Conservation (phyloP, 1,284 basidiomycete genomes). For the Anthracocystis setariae region DNA sequence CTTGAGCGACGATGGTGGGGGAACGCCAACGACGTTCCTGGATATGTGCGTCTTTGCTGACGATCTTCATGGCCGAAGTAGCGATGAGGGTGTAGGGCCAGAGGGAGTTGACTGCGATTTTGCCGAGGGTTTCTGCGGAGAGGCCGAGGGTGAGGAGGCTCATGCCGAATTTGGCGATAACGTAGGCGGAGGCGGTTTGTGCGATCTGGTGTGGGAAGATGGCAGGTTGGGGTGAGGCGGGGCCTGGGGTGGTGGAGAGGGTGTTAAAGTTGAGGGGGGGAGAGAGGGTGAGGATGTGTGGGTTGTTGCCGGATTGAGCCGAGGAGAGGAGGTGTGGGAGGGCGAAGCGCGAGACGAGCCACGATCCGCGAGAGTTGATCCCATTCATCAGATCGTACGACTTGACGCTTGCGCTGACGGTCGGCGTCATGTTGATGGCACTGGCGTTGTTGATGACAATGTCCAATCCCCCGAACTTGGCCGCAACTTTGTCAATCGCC, state of each 20-base stretch:
- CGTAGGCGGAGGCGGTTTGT: constrained; percentile 49
- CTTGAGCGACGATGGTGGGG: constrained; percentile 62
- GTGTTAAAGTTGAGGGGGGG: constrained; percentile 58
- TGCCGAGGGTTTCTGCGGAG: constrained; percentile 56
- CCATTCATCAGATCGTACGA: constrained; percentile 47
- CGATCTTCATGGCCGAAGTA: constrained; percentile 61
- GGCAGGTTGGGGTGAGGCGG: constrained; percentile 9
- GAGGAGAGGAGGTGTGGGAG: constrained; percentile 61
- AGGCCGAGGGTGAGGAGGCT: constrained; percentile 58
- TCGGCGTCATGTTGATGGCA: constrained; percentile 63
- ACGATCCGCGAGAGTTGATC: constrained; percentile 64
- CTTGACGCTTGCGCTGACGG: constrained; percentile 51
- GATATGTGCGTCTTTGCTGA: constrained; percentile 41
- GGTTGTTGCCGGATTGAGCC: constrained; percentile 42
- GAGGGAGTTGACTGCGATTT: constrained; percentile 58
- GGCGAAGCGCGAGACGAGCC: constrained; percentile 59
- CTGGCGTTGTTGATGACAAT: constrained; percentile 66
- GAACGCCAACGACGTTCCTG: constrained; percentile 51
- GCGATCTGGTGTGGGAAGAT: constrained; percentile 48
- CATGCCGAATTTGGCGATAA: constrained; percentile 66
- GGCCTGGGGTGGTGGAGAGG: constrained; percentile 46
- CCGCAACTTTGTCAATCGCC: constrained; percentile 47
- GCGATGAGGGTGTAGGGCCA: constrained; percentile 61
- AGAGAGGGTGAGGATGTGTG: constrained; percentile 64
- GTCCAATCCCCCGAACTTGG: constrained; percentile 62